Conservation (phyloP, 768 basidiomycete genomes). For the Macrolepiota fuliginosa region DNA sequence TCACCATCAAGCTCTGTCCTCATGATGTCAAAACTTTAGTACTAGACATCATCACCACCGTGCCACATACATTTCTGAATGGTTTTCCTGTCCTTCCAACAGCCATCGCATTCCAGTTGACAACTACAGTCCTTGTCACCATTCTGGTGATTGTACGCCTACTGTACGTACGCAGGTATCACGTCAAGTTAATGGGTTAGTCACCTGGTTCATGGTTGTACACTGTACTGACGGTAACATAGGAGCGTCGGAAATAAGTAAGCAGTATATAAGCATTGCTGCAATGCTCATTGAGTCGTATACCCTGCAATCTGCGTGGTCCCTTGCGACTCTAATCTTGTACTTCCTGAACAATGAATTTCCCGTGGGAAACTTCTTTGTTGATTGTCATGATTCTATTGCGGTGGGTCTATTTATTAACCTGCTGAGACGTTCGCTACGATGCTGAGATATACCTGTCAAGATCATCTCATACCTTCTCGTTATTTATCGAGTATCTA, state of each 20-base stretch:
- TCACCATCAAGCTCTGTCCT: neutral
- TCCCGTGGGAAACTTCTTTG: neutral
- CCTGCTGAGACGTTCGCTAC: neutral
- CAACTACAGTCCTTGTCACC: neutral
- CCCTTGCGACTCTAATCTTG: neutral
- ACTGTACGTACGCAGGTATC: neutral
- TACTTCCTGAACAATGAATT: neutral
- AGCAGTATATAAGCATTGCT: neutral
- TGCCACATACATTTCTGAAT: neutral
- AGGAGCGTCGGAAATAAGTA: neutral
- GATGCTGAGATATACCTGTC: neutral
- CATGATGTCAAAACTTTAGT: neutral
- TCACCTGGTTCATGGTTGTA: neutral
- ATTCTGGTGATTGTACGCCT: neutral
- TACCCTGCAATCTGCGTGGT: too few relatives aligned
- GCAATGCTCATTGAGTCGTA: too few relatives aligned
- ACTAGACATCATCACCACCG: neutral
- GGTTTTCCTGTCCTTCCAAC: too few relatives aligned
- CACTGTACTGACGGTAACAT: neutral
- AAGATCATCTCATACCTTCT: neutral
- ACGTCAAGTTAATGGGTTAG: neutral
- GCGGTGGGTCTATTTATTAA: neutral
- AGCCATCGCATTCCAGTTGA: neutral
- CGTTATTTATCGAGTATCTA: too few relatives aligned
- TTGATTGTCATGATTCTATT: neutral